phyloP scores from a whole-genome alignment of 2,329 filamentous ascomycete species.

The Botryotinia convoluta region DNA sequence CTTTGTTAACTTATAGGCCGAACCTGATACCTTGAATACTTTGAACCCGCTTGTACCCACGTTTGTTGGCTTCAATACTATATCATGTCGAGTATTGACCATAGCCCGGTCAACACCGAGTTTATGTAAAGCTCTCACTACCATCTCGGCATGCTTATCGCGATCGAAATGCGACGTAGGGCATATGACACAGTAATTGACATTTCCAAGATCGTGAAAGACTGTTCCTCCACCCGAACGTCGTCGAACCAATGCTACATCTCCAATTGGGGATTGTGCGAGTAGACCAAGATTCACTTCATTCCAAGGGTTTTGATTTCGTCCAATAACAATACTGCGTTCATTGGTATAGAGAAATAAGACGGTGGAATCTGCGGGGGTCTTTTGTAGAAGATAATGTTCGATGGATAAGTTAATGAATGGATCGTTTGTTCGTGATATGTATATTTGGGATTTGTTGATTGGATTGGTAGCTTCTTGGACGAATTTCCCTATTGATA shows the following conservation, averaged over 20 bases:
- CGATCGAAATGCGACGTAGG: constrained; percentile 75
- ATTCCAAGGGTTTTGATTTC: constrained; percentile 97
- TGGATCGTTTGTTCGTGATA: constrained; percentile 68
- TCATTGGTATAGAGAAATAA: constrained; percentile 87
- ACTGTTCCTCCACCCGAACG: constrained; percentile 89
- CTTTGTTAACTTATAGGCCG: constrained; percentile 88
- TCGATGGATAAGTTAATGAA: constrained; percentile 93
- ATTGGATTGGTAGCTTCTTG: constrained; percentile 39
- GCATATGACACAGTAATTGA: constrained; percentile 92
- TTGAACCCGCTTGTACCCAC: constrained; percentile 21
- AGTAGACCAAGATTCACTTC: constrained; percentile 76
- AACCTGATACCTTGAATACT: constrained; percentile 82
- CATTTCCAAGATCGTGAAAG: constrained; percentile 88
- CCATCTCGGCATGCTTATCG: constrained; percentile 87
- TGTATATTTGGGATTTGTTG: constrained; percentile 63
- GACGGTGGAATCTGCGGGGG: constrained; percentile 68
- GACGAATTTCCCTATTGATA: constrained; percentile 19
- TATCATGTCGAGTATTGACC: constrained; percentile 91
- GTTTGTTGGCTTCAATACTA: constrained; percentile 63
- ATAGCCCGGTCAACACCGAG: constrained; percentile 59
- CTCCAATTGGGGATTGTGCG: constrained; percentile 22
- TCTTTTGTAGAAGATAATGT: constrained; percentile 78
- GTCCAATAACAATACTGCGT: constrained; percentile 85
- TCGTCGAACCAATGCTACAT: constrained; percentile 65
- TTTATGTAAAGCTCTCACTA: constrained; percentile 72